Evolutionary conservation across 2,329 filamentous ascomycete species (phyloP), one percentile per base, ranked within the genome.

Genomic region (Diaporthe eres): DNA sequence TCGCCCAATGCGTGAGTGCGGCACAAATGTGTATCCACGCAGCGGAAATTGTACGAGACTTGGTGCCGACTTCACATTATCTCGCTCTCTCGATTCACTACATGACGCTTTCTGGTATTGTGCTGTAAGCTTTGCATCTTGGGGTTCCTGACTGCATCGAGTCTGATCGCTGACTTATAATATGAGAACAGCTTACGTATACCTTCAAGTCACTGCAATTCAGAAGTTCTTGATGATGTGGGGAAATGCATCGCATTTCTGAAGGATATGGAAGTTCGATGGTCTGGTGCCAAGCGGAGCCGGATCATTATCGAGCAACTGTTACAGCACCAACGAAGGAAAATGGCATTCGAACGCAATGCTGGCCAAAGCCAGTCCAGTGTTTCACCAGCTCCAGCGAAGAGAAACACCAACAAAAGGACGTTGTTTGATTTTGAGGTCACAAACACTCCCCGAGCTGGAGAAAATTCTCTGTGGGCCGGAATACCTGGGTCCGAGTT

Each of bases 241-340:
- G 55, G 9, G 5, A 58, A 58, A 58, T 58, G 55, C 17, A 19
- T 37, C 25, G 17, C 55, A 37, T 58, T 58, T 12, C 17, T 58
- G 31, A 19, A 58, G 28, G 55, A 58, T 37, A 3, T 58, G 28
- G 55, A 58, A 37, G 7, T 37, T 58, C 55, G 55, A 58, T 58
- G 31, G 55, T 58, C 55, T 37, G 55, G 55, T 9, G 55, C 55
- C 28, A 58, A 37, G 55, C 55, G 55, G n/a, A 58, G 55, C 55
- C 55, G 55, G 28, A 9, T 12, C 5, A 58, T 58, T 31, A 58
- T 58, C 55, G 55, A 58, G 55, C 55, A 58, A 22, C 31, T 58
- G 19, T 58, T 58, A 37, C 55, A 58, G 55, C 9, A 37, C 55
- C 55, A 58, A 58, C 55, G 55, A 58, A 37, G 55, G 6, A 58